A percentile compares a stretch with the other conserved stretches of the same genome.
phyloP scores from a whole-genome alignment of 1,139 yeast genomes.

The Suhomyces bokatorum region DNA sequence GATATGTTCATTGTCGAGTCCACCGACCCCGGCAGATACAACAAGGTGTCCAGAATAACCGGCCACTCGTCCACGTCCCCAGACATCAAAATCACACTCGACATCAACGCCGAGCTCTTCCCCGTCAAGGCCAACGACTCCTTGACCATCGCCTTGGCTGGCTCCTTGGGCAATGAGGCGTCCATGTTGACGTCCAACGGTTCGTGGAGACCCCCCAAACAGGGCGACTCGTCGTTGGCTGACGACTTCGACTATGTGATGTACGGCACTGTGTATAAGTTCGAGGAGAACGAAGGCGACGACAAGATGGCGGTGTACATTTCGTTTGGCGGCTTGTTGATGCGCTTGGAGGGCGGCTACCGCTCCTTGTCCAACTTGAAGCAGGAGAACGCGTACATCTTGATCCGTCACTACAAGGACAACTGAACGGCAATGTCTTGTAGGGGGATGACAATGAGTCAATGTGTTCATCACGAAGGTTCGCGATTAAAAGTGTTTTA shows the following conservation, averaged over 20 bases:
- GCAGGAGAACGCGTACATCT: slow-evolving; percentile 89
- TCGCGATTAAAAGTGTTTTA: too few relatives aligned
- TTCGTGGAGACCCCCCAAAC: slow-evolving; percentile 90
- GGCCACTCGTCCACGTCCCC: slow-evolving; percentile 84
- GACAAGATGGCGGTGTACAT: slow-evolving; percentile 83
- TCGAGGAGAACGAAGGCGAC: slow-evolving; percentile 80
- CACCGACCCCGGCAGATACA: slow-evolving; percentile 87
- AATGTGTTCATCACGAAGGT: too few relatives aligned
- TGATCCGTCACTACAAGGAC: slow-evolving; percentile 72
- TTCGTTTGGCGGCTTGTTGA: slow-evolving; percentile 91
- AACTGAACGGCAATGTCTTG: slow-evolving; percentile 20
- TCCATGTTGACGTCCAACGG: slow-evolving; percentile 60
- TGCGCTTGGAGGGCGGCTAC: slow-evolving; percentile 95
- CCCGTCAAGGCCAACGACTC: slow-evolving; percentile 80
- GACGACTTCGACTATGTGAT: slow-evolving; percentile 98
- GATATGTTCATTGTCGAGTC: slow-evolving; percentile 88
- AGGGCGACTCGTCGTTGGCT: slow-evolving; percentile 81
- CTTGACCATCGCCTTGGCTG: slow-evolving; percentile 85
- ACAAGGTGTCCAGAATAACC: slow-evolving; percentile 86
- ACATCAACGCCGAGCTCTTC: slow-evolving; percentile 88
- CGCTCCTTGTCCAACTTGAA: slow-evolving; percentile 84
- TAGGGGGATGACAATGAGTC: too few relatives aligned
- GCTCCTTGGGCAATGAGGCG: slow-evolving; percentile 64
- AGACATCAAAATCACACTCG: slow-evolving; percentile 84
- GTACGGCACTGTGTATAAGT: slow-evolving; percentile 97